A percentile compares a stretch with the other conserved stretches of the same genome.
These are phyloP conservation scores for Phyllosticta capitalensis DNA, from an alignment of 2,329 filamentous ascomycete species.

Conservation along the genomic window DNA sequence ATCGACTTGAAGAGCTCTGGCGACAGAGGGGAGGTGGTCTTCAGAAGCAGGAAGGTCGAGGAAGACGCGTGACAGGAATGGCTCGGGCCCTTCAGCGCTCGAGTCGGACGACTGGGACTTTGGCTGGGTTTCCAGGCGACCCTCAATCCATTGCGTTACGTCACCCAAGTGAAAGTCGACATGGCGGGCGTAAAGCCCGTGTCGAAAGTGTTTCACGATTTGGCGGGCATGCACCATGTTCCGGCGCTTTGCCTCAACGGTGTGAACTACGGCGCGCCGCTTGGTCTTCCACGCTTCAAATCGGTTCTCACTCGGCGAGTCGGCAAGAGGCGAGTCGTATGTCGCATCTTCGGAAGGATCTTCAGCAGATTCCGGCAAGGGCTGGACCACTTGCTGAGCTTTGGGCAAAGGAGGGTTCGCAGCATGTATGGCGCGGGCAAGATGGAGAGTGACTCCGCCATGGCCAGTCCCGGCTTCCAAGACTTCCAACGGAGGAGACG, in stretches of 20 bases:
- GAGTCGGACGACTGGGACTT: background rate
- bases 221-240: conserved; percentile 56
- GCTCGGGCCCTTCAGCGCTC: conserved; percentile 14
- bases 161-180: conserved; percentile 66
- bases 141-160: conserved; percentile 51
- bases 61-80: conserved; percentile 62
- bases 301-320: conserved; percentile 17
- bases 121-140: conserved; percentile 17
- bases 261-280: conserved; percentile 64
- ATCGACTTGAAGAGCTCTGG: conserved; percentile 52
- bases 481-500: conserved; percentile 52
- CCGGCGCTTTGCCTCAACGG: conserved; percentile 54
- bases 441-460: conserved; percentile 65
- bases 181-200: conserved; percentile 59
- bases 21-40: conserved; percentile 40
- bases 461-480: conserved; percentile 82
- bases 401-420: conserved; percentile 50
- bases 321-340: conserved; percentile 2
- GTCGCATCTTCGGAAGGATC: conserved; percentile 16
- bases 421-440: conserved; percentile 66
- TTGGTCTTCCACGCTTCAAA: conserved; percentile 16
- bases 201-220: conserved; percentile 56
- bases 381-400: conserved; percentile 12
- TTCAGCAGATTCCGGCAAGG: conserved; percentile 18
- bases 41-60: conserved; percentile 63